A percentile compares a stretch with the other conserved stretches of the same genome.
These are phyloP conservation scores for Lachnellula arida DNA, from an alignment of 2,329 filamentous ascomycete species.

Conservation along the genomic window DNA sequence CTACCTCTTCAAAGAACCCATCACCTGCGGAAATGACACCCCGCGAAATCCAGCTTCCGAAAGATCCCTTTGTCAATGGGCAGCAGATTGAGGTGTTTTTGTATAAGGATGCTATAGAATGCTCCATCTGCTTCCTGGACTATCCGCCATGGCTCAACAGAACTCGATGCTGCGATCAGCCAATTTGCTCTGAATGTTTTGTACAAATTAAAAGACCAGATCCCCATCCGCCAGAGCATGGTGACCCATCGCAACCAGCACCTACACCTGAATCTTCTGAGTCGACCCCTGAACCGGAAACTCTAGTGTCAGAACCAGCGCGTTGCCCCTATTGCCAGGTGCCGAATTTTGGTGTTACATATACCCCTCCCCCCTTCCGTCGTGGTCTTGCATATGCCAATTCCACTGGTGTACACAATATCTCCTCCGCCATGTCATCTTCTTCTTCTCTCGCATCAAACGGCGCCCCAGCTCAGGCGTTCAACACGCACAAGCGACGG, in stretches of 20 bases:
- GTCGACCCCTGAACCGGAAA: conserved; percentile 42
- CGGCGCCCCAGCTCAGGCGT: conserved; percentile 26
- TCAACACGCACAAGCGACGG: conserved; percentile 43
- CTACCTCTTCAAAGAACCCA: conserved; percentile 65
- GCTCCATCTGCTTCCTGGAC: conserved; percentile 93
- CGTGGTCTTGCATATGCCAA: conserved; percentile 71
- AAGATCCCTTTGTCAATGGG: conserved; percentile 89
- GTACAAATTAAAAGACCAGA: conserved; percentile 97
- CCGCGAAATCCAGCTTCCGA: conserved; percentile 72
- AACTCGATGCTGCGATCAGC: conserved; percentile 91
- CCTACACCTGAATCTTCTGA: conserved; percentile 33
- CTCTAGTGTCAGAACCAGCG: conserved; percentile 85
- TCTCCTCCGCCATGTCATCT: conserved; percentile 75
- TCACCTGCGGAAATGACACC: conserved; percentile 68
- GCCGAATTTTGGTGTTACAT: conserved; percentile 94
- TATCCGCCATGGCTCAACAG: conserved; percentile 93
- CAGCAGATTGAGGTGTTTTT: conserved; percentile 87
- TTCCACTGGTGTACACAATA: conserved; percentile 45
- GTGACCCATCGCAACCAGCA: conserved; percentile 24
- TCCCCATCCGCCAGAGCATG: conserved; percentile 79
- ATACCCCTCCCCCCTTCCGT: conserved; percentile 82
- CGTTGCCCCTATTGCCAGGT: conserved; percentile 94
- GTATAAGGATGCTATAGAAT: conserved; percentile 87
- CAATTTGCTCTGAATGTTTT: conserved; percentile 97
- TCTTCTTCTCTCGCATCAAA: conserved; percentile 69